phyloP scores from a whole-genome alignment of 2,329 filamentous ascomycete genomes.

The Lasiodiplodia sp. region DNA sequence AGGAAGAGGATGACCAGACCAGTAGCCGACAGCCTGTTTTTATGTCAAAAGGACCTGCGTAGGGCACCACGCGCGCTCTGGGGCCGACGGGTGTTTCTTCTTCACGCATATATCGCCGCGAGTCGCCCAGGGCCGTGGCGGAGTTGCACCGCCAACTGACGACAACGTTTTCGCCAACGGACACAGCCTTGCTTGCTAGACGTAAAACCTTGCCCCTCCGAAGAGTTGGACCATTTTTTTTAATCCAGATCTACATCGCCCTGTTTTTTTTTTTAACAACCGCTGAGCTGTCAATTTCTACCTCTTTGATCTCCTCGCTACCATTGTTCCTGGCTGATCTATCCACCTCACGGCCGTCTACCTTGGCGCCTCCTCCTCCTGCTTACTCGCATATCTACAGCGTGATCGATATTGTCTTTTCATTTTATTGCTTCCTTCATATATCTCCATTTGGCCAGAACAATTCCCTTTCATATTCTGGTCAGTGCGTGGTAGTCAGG shows the following conservation, averaged over 20 bases:
- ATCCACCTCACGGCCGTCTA: background rate
- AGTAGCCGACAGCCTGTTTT: background rate
- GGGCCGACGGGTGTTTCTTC: background rate
- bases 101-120: background rate
- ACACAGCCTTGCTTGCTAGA: constrained; percentile 7
- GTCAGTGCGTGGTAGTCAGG: background rate
- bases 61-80: no score
- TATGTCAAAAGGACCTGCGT: background rate
- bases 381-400: background rate
- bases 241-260: background rate
- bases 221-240: background rate
- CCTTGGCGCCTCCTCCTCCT: background rate
- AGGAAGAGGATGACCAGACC: background rate
- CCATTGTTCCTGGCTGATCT: no score
- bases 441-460: background rate
- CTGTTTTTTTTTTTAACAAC: background rate
- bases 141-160: background rate
- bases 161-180: background rate
- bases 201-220: background rate
- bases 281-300: no score
- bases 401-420: background rate
- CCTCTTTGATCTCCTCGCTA: no score
- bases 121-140: background rate
- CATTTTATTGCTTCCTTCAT: background rate
- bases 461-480: background rate